phyloP scores from a whole-genome alignment of 2,329 filamentous ascomycete species.

The Colletotrichum liriopes region DNA sequence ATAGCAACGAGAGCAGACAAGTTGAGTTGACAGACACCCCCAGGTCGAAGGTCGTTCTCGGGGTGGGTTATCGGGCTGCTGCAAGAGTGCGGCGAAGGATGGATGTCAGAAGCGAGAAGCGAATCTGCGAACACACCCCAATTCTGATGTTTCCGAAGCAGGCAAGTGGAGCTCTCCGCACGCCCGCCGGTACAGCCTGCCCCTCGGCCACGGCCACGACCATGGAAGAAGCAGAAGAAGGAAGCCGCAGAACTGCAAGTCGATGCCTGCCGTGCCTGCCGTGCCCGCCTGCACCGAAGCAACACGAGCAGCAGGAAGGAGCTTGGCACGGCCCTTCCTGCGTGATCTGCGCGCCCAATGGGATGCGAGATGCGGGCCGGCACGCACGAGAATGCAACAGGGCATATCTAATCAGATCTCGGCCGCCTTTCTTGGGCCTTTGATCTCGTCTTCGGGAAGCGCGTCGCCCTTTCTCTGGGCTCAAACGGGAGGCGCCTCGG shows the following conservation, averaged over 20 bases:
- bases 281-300: neutral
- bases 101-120: neutral
- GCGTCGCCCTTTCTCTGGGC: conserved; percentile 6
- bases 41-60: neutral
- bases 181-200: no score
- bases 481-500: conserved; percentile 23
- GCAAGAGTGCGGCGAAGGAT: neutral
- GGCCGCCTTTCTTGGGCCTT: neutral
- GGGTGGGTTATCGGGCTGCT: neutral
- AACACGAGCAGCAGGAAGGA: conserved; percentile 3
- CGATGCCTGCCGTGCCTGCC: neutral
- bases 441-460: conserved; percentile 10
- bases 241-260: neutral
- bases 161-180: neutral
- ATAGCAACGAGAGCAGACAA: neutral
- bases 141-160: neutral
- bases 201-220: no score
- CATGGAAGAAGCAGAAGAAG: neutral
- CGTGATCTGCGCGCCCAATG: conserved; percentile 17
- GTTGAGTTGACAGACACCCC: no score
- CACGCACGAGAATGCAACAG: conserved; percentile 3
- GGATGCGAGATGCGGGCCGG: neutral
- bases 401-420: conserved; percentile 35
- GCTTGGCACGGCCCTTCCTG: conserved; percentile 5
- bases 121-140: neutral